Percentiles rank a stretch among this genome's conserved stretches.
These are phyloP conservation scores for Triangularia setosa DNA, from an alignment of 2,329 filamentous ascomycete genomes.

Conservation along the genomic window DNA sequence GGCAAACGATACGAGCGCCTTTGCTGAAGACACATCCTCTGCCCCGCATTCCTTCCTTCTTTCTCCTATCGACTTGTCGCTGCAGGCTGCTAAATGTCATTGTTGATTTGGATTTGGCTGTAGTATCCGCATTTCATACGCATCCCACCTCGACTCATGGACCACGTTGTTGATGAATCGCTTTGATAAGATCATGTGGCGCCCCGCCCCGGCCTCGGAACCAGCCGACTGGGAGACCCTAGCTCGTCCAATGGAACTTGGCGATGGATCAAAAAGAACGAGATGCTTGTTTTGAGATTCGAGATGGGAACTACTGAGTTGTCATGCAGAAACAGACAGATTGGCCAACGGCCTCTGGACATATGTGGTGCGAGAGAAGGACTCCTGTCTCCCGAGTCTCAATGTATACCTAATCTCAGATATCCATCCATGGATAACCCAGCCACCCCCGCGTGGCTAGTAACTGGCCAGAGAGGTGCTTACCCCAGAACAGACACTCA, in stretches of 20 bases:
- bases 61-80: neutral
- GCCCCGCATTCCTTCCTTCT: constrained; percentile 12
- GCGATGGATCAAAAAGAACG: neutral
- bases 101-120: neutral
- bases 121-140: neutral
- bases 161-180: constrained; percentile 4
- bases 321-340: neutral
- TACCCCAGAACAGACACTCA: neutral
- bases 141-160: neutral
- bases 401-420: neutral
- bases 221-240: neutral
- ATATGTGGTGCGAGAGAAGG: neutral
- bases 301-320: neutral
- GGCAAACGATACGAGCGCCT: constrained; percentile 1
- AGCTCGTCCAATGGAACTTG: neutral
- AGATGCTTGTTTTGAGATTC: neutral
- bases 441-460: neutral
- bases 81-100: neutral
- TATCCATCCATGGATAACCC: neutral
- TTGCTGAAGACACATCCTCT: constrained; percentile 10
- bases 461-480: neutral
- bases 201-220: constrained; percentile 3
- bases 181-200: constrained; percentile 2
- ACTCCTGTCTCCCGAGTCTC: neutral
- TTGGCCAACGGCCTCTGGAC: no score